Evolutionary conservation across 306 rosid genomes (phyloP).

Genomic region (Casuarina glauca): DNA sequence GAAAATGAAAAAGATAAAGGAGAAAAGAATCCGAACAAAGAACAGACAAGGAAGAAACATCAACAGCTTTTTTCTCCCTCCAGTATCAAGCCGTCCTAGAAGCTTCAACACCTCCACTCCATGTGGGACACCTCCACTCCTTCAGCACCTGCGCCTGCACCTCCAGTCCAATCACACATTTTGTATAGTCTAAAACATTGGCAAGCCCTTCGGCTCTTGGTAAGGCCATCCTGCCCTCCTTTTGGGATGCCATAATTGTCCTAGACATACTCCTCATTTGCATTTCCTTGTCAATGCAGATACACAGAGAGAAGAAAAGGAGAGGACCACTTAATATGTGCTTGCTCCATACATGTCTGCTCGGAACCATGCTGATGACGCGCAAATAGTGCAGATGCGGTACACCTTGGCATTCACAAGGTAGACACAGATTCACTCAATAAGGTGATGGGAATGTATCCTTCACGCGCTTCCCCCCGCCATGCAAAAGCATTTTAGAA

Average conservation of each 20-base stretch:
- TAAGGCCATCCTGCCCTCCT: neutral
- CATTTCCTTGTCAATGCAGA: neutral
- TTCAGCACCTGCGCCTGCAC: slow-evolving; percentile 10
- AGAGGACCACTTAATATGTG: neutral
- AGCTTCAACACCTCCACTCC: slow-evolving; percentile 15
- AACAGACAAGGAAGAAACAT: slow-evolving; percentile 7
- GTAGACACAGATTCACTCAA: neutral
- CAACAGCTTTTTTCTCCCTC: neutral
- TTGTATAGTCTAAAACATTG: slow-evolving; percentile 7
- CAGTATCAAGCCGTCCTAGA: neutral
- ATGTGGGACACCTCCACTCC: slow-evolving; percentile 7
- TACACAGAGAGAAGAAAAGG: neutral
- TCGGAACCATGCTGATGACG: neutral
- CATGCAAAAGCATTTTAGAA: neutral
- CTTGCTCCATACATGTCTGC: slow-evolving; percentile 14
- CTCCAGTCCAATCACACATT: slow-evolving; percentile 7
- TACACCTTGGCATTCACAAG: neutral
- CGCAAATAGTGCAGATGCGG: neutral
- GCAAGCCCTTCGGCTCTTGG: neutral
- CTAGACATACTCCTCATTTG: neutral
- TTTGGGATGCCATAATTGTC: neutral
- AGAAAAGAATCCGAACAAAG: neutral
- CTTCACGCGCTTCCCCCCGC: neutral
- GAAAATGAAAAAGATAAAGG: neutral
- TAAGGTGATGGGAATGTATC: neutral